A percentile compares a stretch with the other conserved stretches of the same genome.
phyloP scores from a whole-genome alignment of 1,284 basidiomycete genomes.

The Ustilago sp. region DNA sequence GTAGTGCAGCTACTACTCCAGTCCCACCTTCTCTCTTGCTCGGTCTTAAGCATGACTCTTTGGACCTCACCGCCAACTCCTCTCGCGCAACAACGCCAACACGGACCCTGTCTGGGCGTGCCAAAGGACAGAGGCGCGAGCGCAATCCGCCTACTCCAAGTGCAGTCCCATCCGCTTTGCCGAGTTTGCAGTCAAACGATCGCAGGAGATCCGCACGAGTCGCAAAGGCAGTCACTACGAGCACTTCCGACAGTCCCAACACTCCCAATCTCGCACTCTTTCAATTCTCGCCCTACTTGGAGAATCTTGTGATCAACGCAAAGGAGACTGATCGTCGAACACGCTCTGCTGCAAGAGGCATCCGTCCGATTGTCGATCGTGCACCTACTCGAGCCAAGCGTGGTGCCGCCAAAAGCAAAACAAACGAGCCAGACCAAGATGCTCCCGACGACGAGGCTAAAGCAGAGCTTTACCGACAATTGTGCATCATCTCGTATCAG shows the following conservation, averaged over 20 bases:
- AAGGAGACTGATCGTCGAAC: constrained; percentile 47
- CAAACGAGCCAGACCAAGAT: constrained; percentile 32
- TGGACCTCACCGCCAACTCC: constrained; percentile 32
- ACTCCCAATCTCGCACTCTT: constrained; percentile 37
- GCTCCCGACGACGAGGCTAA: constrained; percentile 40
- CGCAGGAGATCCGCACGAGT: constrained; percentile 43
- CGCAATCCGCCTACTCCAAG: constrained; percentile 22
- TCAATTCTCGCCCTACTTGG: constrained; percentile 48
- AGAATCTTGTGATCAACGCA: constrained; percentile 44
- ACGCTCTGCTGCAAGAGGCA: constrained; percentile 27
- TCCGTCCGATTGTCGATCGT: constrained; percentile 29
- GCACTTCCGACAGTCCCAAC: constrained; percentile 31
- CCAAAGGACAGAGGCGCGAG: constrained; percentile 38
- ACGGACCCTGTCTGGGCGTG: constrained; percentile 27
- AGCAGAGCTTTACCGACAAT: constrained; percentile 38
- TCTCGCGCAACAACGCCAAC: constrained; percentile 41
- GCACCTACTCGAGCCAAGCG: constrained; percentile 28
- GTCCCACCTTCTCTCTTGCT: constrained; percentile 27
- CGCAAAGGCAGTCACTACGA: constrained; percentile 33
- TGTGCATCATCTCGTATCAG: constrained; percentile 52
- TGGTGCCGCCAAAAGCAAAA: constrained; percentile 25
- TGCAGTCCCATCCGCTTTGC: constrained; percentile 15
- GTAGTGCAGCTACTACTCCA: constrained; percentile 41
- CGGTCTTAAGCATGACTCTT: constrained; percentile 18
- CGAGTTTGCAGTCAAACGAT: constrained; percentile 39